Base-by-base conservation (phyloP, 495 filamentous ascomycete genomes). In the Trichoderma orchidacearum region DNA sequence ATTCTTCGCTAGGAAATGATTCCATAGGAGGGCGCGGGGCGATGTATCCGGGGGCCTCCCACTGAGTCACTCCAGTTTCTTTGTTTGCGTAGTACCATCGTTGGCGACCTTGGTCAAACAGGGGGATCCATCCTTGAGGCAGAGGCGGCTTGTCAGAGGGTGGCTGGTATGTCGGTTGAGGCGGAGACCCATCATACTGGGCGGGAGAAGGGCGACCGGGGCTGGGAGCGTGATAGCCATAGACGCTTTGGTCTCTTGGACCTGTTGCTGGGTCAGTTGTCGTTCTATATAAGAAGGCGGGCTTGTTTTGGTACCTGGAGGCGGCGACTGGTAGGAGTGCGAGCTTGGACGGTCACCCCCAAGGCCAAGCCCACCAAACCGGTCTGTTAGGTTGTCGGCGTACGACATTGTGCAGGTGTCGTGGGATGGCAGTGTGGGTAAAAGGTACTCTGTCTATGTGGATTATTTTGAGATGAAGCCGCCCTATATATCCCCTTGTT, bases 31-130 rank as follows among this genome's bases (percentile, higher is more conserved):
- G 18, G 8, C 15, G 25, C 1, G 15, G 27, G 31, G 38, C 36
- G 3, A 35, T 29, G 13, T n/a, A 66, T 21, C 70, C 71, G 4
- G 80, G 80, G 0, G 70, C 67, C 58, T 83, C 81, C 79, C 80
- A 87, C 59, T 82, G 79, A 0, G 80, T 71, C 55, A 77, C 77
- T 34, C 80, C 81, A 9, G 77, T 83, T 31, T 76, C 65, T 36
- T 79, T 68, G 56, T 85, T 79, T 38, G 80, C 70, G 62, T 77
- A 86, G 69, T 79, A 82, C 65, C 78, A 85, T 55, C 79, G 79
- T 54, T 81, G 76, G 41, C 69, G 64, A 36, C 68, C 70, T 36
- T 74, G 71, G 55, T 86, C 82, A 76, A 77, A 86, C 57, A 73
- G 73, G 18, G 81, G 75, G 50, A 68, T 62, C 84, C 84, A 86